These are phyloP conservation scores for Pythium plurisporium DNA, from an alignment of 352 stramenopile species.

Conservation along the genomic window DNA sequence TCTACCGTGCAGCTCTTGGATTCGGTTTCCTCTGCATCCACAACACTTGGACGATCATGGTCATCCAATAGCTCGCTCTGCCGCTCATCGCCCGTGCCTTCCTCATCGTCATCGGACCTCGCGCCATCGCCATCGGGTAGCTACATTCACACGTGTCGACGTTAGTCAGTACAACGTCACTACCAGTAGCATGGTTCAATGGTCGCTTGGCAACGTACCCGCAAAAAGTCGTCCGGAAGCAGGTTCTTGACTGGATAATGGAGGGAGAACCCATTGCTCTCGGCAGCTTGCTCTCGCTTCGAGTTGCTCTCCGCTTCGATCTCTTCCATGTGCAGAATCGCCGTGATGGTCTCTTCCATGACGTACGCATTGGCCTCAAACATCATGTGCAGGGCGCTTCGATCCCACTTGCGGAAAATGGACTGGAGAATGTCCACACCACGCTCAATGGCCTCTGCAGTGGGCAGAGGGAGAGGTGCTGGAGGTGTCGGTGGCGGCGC, in stretches of 20 bases:
- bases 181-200: too few species aligned
- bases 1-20: slow-evolving; percentile 21
- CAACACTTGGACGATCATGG: slow-evolving; percentile 3
- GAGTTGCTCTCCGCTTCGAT: slow-evolving; percentile 29
- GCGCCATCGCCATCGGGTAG: slow-evolving; percentile 43
- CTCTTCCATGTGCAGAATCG: slow-evolving; percentile 75
- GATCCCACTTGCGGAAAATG: slow-evolving; percentile 83
- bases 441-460: slow-evolving; percentile 41
- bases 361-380: slow-evolving; percentile 71
- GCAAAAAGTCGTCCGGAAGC: slow-evolving; percentile 73
- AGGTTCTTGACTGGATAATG: slow-evolving; percentile 61
- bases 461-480: slow-evolving; percentile 25
- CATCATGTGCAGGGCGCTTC: slow-evolving; percentile 55
- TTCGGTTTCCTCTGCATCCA: slow-evolving; percentile 66
- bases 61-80: slow-evolving; percentile 16
- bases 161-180: too few species aligned
- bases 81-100: slow-evolving; percentile 39
- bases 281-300: slow-evolving; percentile 13
- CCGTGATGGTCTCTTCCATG: slow-evolving; percentile 79
- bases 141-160: too few species aligned
- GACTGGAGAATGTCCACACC: slow-evolving; percentile 70
- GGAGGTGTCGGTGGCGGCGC: slow-evolving; percentile 3
- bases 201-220: slow-evolving; percentile 48
- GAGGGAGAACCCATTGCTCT: not conserved
- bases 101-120: slow-evolving; percentile 18